These are phyloP conservation scores for Leccinum arenicola DNA, from an alignment of 768 basidiomycete species.

Conservation along the genomic window DNA sequence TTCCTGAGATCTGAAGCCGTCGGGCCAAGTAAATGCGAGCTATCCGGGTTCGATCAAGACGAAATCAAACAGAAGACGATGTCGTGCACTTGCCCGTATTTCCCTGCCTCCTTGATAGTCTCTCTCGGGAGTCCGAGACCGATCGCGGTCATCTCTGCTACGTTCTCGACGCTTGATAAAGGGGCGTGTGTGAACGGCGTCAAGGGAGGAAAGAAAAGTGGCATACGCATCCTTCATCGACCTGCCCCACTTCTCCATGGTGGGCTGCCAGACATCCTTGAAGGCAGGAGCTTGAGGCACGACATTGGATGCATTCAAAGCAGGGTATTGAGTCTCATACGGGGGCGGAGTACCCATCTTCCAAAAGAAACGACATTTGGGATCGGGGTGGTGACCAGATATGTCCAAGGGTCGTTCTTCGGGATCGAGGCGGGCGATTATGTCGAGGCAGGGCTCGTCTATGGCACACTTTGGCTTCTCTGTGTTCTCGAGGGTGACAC, in stretches of 20 bases:
- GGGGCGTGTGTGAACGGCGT: not conserved
- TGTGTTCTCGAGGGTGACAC: slow-evolving; percentile 94
- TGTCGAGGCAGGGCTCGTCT: slow-evolving; percentile 74
- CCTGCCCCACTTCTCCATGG: slow-evolving; percentile 83
- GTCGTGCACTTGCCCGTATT: slow-evolving; percentile 64
- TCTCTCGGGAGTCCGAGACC: slow-evolving; percentile 73
- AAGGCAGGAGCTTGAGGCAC: slow-evolving; percentile 63
- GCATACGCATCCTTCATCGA: slow-evolving; percentile 87
- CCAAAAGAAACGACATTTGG: slow-evolving; percentile 95
- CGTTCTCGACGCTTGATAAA: slow-evolving; percentile 64
- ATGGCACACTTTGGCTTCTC: slow-evolving; percentile 88
- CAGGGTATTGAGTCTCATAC: slow-evolving; percentile 75
- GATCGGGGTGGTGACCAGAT: slow-evolving; percentile 76
- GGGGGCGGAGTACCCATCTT: slow-evolving; percentile 74
- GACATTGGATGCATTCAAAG: slow-evolving; percentile 78
- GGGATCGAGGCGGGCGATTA: slow-evolving; percentile 76
- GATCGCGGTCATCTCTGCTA: slow-evolving; percentile 86
- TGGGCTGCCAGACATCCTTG: slow-evolving; percentile 60
- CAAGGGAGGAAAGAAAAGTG: not conserved
- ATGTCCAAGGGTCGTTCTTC: slow-evolving; percentile 85
- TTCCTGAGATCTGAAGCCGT: slow-evolving; percentile 88
- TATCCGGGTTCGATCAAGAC: slow-evolving; percentile 22
- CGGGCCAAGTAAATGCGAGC: slow-evolving; percentile 87
- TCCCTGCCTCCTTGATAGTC: slow-evolving; percentile 76
- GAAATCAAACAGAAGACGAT: not conserved